These are phyloP conservation scores for Geotrichum carabidarum DNA, from an alignment of 1,139 yeast genomes.

Conservation along the genomic window DNA sequence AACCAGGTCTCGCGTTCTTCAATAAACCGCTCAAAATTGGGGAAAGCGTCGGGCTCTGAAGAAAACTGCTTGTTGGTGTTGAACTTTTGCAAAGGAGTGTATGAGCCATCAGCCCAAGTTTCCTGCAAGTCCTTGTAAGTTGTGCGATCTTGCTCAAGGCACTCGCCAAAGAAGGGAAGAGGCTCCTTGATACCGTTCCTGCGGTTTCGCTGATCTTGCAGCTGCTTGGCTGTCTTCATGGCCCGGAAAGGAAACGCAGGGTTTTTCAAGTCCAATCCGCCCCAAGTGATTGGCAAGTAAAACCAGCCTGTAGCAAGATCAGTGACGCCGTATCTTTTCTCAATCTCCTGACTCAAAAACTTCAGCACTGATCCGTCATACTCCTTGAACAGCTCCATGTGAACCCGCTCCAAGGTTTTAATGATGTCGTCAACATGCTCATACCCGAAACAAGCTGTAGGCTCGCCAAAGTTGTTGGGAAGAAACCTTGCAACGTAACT, in stretches of 20 bases:
- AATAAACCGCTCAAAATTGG: slow-evolving; percentile 8
- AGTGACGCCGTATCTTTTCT: slow-evolving; percentile 11
- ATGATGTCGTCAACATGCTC: slow-evolving; percentile 22
- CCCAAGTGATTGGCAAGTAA: slow-evolving; percentile 21
- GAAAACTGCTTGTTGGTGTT: slow-evolving; percentile 7
- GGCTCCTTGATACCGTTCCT: slow-evolving; percentile 5
- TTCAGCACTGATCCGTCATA: slow-evolving; percentile 3
- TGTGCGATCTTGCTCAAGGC: slow-evolving; percentile 12
- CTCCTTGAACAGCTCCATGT: slow-evolving; percentile 19
- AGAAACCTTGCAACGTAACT: slow-evolving; percentile 21
- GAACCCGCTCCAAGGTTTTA: slow-evolving; percentile 18
- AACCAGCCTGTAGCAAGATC: slow-evolving; percentile 21
- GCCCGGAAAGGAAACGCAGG: slow-evolving; percentile 17
- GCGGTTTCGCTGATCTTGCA: slow-evolving; percentile 1
- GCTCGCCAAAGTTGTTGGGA: slow-evolving; percentile 21
- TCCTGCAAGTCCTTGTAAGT: slow-evolving; percentile 9
- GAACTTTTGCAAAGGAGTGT: not conserved
- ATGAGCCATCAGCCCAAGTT: slow-evolving; percentile 5
- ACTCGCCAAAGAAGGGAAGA: slow-evolving; percentile 7
- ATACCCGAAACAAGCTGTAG: slow-evolving; percentile 18
- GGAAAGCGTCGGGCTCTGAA: slow-evolving; percentile 3
- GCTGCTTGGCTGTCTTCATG: not conserved
- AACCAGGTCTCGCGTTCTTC: slow-evolving; percentile 13
- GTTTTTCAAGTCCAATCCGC: slow-evolving; percentile 23
- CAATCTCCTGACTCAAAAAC: slow-evolving; percentile 4